Conservation (phyloP, 2,329 filamentous ascomycete genomes). For the Sporothrix mexicana region DNA sequence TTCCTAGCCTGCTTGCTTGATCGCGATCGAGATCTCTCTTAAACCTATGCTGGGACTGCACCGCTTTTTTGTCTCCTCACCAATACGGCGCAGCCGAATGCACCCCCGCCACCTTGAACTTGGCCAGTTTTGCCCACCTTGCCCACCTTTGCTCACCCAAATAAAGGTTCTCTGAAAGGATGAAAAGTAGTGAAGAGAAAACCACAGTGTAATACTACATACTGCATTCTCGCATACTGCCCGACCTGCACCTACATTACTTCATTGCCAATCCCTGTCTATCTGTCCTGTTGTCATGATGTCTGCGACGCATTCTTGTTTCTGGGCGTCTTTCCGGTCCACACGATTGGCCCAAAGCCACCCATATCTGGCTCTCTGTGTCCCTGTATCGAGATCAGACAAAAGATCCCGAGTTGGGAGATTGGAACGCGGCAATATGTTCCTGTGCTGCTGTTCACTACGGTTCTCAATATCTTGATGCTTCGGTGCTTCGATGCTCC, state of each 20-base stretch:
- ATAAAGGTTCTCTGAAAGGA: neutral
- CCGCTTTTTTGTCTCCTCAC: neutral
- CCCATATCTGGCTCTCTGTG: neutral
- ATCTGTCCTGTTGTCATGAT: neutral
- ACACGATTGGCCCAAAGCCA: neutral
- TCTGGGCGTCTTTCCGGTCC: neutral
- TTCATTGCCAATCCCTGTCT: neutral
- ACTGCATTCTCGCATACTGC: neutral
- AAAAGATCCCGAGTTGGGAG: neutral
- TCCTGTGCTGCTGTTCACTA: neutral
- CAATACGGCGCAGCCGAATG: neutral
- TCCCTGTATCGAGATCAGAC: conserved; percentile 15
- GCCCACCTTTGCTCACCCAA: neutral
- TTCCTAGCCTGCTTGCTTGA: neutral
- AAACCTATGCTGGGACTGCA: neutral
- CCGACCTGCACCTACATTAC: neutral
- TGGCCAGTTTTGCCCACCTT: neutral
- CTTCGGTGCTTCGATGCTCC: too few relatives aligned
- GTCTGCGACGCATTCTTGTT: conserved; percentile 16
- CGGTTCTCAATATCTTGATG: too few relatives aligned
- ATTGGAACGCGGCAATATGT: neutral
- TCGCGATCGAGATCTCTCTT: conserved; percentile 18
- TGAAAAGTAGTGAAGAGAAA: neutral
- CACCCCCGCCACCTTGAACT: too few relatives aligned
- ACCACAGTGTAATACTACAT: conserved; percentile 7